Percentiles rank a stretch among this genome's conserved stretches.
These are phyloP conservation scores for Glebionis coronaria DNA, from an alignment of 129 eudicot species.

Conservation along the genomic window DNA sequence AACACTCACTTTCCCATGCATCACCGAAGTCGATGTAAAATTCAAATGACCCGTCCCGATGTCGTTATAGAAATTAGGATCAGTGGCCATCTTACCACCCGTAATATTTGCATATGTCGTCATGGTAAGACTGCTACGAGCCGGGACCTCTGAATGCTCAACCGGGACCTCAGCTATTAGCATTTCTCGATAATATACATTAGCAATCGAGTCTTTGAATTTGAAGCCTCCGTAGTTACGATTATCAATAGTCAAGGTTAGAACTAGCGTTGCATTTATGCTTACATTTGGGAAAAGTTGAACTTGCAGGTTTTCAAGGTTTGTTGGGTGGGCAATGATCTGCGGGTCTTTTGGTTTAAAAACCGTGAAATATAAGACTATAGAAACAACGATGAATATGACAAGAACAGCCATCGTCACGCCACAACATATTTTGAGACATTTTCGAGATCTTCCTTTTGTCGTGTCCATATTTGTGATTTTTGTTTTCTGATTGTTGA, in stretches of 20 bases:
- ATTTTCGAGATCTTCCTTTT: conserved; percentile 29
- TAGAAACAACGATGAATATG: conserved; percentile 27
- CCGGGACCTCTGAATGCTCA: conserved; percentile 31
- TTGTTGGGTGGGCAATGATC: conserved; percentile 37
- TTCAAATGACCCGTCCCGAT: conserved; percentile 28
- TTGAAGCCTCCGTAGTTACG: conserved; percentile 37
- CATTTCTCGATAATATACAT: conserved; percentile 29
- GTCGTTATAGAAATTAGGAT: conserved; percentile 31
- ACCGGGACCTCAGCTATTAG: conserved; percentile 30
- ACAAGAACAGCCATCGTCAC: conserved; percentile 1
- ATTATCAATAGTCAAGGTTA: conserved; percentile 30
- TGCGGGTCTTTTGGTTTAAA: conserved; percentile 37
- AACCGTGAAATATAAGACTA: conserved; percentile 30
- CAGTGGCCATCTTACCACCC: conserved; percentile 32
- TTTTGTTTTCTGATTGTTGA: background rate
- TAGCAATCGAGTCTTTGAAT: conserved; percentile 34
- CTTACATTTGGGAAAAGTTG: conserved; percentile 30
- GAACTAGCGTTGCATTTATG: conserved; percentile 37
- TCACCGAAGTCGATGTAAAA: conserved; percentile 32
- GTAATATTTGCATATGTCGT: conserved; percentile 33
- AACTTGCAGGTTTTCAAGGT: conserved; percentile 35
- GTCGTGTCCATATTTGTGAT: conserved; percentile 25
- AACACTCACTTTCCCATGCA: conserved; percentile 39
- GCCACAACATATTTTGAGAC: conserved; percentile 38
- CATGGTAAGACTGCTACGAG: conserved; percentile 28